Evolutionary conservation across 441 rosid genomes (phyloP).

Genomic region (Adansonia grandidieri): DNA sequence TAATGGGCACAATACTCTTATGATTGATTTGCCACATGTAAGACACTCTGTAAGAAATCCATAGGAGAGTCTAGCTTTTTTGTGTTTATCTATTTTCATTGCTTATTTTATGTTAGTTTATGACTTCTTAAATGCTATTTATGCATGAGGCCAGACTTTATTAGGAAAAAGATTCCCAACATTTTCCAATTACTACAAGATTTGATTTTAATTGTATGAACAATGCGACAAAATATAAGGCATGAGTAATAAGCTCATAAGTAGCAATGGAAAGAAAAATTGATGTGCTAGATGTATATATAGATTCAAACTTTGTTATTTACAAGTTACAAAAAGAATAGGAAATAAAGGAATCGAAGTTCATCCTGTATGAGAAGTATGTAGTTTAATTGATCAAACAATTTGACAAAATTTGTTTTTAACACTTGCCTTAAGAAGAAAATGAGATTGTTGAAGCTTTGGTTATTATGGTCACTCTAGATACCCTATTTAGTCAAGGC

Average conservation of each 20-base stretch:
- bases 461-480: not conserved
- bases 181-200: too few relatives aligned
- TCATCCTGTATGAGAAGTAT: not conserved
- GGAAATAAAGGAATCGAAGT: not conserved
- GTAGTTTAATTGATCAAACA: not conserved
- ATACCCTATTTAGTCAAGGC: too few relatives aligned
- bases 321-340: not conserved
- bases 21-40: too few relatives aligned
- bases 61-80: too few relatives aligned
- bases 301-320: not conserved
- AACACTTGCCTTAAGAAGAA: not conserved
- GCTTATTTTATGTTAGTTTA: too few relatives aligned
- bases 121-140: too few relatives aligned
- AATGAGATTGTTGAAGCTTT: slow-evolving; percentile 5
- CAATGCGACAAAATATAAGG: not conserved
- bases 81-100: too few relatives aligned
- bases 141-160: too few relatives aligned
- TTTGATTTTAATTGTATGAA: not conserved
- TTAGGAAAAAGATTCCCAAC: too few relatives aligned
- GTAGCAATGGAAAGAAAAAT: not conserved
- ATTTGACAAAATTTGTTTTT: not conserved
- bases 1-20: too few relatives aligned
- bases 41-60: too few relatives aligned
- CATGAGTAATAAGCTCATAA: not conserved
- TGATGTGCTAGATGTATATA: not conserved